These are phyloP conservation scores for Aureobasidium sp. DNA, from an alignment of 2,329 filamentous ascomycete species.

Conservation along the genomic window DNA sequence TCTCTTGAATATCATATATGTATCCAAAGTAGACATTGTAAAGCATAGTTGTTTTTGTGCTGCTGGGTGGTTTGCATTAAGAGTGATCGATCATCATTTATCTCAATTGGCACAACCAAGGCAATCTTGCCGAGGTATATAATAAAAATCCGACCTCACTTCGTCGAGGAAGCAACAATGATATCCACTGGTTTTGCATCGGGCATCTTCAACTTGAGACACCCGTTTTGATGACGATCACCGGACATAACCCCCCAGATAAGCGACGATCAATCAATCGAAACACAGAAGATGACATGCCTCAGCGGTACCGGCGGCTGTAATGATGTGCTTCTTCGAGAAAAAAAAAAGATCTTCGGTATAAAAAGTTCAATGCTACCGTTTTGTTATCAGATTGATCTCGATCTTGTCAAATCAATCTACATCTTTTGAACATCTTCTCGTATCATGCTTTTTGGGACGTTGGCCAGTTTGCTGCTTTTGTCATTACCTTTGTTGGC, in stretches of 20 bases:
- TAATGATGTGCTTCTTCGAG: constrained; percentile 3
- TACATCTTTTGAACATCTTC: background rate
- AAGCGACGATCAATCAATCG: background rate
- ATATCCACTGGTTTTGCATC: too few relatives aligned
- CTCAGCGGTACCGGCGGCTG: background rate
- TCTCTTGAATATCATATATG: too few relatives aligned
- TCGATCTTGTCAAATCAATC: background rate
- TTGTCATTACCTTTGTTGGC: background rate
- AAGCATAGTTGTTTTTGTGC: too few relatives aligned
- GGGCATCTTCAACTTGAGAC: background rate
- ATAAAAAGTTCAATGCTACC: background rate
- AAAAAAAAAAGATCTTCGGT: too few relatives aligned
- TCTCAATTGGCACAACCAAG: too few relatives aligned
- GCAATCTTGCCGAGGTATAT: background rate
- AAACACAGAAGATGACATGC: too few relatives aligned
- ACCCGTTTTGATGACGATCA: constrained; percentile 8
- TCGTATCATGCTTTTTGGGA: background rate
- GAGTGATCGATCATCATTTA: too few relatives aligned
- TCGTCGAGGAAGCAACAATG: too few relatives aligned
- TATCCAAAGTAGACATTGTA: too few relatives aligned
- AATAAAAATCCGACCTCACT: too few relatives aligned
- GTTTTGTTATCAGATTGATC: background rate
- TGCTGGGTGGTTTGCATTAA: too few relatives aligned
- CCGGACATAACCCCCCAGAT: constrained; percentile 11
- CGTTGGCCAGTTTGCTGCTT: background rate